Percentiles rank a stretch among this genome's conserved stretches.
Conservation (phyloP, 2,329 filamentous ascomycete species). For the Venturia effusa region DNA sequence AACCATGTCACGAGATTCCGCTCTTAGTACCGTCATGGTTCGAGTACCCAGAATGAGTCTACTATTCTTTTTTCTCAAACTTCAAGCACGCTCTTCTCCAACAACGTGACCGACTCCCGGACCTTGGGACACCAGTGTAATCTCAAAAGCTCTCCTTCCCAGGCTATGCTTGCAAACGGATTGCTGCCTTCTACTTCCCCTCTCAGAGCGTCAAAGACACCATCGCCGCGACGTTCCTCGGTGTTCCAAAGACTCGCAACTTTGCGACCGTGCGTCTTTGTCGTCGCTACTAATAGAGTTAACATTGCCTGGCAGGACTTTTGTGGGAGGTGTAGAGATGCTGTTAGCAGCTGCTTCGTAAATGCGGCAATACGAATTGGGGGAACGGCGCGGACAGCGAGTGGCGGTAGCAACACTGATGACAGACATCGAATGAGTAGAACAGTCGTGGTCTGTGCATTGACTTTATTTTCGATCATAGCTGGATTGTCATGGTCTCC, state of each 20-base stretch:
- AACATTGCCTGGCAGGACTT: conserved; percentile 76
- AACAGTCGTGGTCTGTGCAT: conserved; percentile 89
- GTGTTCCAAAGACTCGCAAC: conserved; percentile 85
- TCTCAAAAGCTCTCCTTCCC: conserved; percentile 83
- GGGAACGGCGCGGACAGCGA: conserved; percentile 63
- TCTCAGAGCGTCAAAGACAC: conserved; percentile 65
- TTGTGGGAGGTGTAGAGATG: conserved; percentile 77
- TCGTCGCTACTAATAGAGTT: conserved; percentile 65
- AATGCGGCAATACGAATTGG: conserved; percentile 84
- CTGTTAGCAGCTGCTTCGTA: conserved; percentile 77
- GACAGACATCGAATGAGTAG: conserved; percentile 80
- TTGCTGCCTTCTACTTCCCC: conserved; percentile 75
- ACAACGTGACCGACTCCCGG: conserved; percentile 56
- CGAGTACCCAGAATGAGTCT: neutral
- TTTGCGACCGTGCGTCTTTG: conserved; percentile 71
- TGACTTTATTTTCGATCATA: conserved; percentile 58
- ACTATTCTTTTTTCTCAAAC: neutral
- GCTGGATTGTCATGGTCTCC: conserved; percentile 26
- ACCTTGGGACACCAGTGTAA: conserved; percentile 82
- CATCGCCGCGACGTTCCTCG: conserved; percentile 86
- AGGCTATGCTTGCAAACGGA: conserved; percentile 79
- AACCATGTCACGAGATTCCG: neutral
- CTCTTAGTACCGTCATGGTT: neutral
- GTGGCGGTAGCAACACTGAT: conserved; percentile 65
- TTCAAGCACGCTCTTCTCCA: conserved; percentile 46